phyloP scores from a whole-genome alignment of 2,329 filamentous ascomycete species.

The Botrytis tulipae region DNA sequence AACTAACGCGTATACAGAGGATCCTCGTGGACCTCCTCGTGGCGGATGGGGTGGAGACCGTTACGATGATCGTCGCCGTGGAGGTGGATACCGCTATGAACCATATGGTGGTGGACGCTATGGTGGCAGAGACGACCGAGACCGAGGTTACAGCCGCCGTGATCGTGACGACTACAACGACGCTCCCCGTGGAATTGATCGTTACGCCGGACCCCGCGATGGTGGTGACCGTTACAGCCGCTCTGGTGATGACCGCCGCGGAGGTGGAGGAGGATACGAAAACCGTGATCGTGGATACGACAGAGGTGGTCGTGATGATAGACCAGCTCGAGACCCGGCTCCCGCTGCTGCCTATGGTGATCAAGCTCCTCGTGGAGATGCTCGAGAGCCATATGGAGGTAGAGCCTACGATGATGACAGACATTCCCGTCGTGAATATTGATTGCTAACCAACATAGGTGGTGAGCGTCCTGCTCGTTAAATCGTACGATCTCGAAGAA shows the following conservation, averaged over 20 bases:
- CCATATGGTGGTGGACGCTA: constrained; percentile 33
- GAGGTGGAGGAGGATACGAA: constrained; percentile 47
- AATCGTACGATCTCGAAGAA: constrained; percentile 38
- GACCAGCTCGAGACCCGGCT: constrained; percentile 42
- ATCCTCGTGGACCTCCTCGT: constrained; percentile 50
- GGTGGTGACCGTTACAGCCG: constrained; percentile 32
- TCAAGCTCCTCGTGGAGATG: constrained; percentile 44
- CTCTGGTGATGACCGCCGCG: constrained; percentile 45
- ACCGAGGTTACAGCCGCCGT: constrained; percentile 43
- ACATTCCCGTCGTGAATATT: constrained; percentile 39
- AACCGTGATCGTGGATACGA: constrained; percentile 44
- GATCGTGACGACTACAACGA: constrained; percentile 40
- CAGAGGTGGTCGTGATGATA: constrained; percentile 52
- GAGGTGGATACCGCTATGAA: constrained; percentile 34
- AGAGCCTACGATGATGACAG: constrained; percentile 40
- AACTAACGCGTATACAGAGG: constrained; percentile 44
- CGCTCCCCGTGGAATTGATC: constrained; percentile 41
- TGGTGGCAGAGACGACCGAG: constrained; percentile 46
- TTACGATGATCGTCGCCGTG: constrained; percentile 47
- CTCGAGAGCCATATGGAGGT: constrained; percentile 46
- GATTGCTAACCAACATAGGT: constrained; percentile 40
- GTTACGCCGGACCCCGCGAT: constrained; percentile 31
- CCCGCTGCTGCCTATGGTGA: constrained; percentile 45
- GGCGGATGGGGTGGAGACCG: constrained; percentile 43
- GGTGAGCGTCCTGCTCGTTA: constrained; percentile 42